Base-by-base conservation (phyloP, 2,329 filamentous ascomycete genomes). In the Phialemonium atrogriseum region DNA sequence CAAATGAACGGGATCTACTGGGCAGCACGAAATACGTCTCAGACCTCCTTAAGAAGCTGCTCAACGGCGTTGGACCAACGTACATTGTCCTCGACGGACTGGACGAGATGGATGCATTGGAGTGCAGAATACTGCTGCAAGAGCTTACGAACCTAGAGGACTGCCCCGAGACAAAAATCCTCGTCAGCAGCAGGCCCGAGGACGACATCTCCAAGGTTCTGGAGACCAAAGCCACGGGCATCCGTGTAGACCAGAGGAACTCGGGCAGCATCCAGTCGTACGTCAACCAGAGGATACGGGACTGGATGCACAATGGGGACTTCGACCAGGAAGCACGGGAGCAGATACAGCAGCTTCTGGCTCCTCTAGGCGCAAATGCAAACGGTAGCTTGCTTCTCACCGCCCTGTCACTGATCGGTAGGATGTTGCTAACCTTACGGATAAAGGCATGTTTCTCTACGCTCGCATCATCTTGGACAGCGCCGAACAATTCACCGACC, bases 401-500 rank as follows among this genome's bases (percentile, higher is more conserved):
- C 5, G 23, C 10, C 14, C 11, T 11, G 23, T 10, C 28, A 15
- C 12, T 31, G 23, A 9, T 19, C 17, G 27, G n/a, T 31, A 12
- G 24, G 10, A 19, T n/a, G 8, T 13, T 23, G 14, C n/a, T 36
- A 10, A 17, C 24, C 9, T 24, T 13, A 16, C 15, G 19, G 10
- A 17, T 8, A 20, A 20, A 54, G 51, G 51, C n/a, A 55, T 55
- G 51, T 55, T 55, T 35, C 43, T 55, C 7, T 55, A 51, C 30
- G 50, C 45, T 6, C 44, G 39, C 19, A 28, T 55, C 12, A 33
- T 55, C 8, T 24, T 53, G 14, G 36, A 44, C 13, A 46, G 32
- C 22, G 33, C 47, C 11, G 35, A 43, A 23, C 30, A 22, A n/a
- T 17, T 41, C 3, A 31, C 25, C 26, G 34, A 41, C 12, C 17